A percentile compares a stretch with the other conserved stretches of the same genome.
phyloP scores from a whole-genome alignment of 768 basidiomycete species.

The Lentinula boryana region DNA sequence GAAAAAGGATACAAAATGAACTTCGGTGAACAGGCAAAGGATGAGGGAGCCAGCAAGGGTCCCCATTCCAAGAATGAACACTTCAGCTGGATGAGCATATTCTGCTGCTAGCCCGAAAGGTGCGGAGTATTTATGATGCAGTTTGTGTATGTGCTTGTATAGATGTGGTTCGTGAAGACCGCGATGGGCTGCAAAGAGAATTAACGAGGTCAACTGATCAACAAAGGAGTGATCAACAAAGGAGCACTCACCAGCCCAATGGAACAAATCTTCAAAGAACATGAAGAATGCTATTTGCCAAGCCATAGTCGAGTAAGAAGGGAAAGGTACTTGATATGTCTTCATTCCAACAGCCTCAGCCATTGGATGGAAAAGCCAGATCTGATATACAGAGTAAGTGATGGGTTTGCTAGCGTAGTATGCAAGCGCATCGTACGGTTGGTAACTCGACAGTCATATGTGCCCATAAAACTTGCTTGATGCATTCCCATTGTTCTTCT shows the following conservation, averaged over 20 bases:
- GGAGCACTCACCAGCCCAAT: slow-evolving; percentile 60
- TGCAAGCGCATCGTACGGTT: slow-evolving; percentile 41
- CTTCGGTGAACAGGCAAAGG: slow-evolving; percentile 68
- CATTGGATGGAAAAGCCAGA: slow-evolving; percentile 88
- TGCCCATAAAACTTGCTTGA: slow-evolving; percentile 86
- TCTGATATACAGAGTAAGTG: slow-evolving; percentile 36
- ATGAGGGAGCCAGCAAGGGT: slow-evolving; percentile 86
- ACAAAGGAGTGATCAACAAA: not conserved
- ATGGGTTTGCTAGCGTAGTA: not conserved
- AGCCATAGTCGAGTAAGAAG: slow-evolving; percentile 58
- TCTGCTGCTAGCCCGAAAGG: slow-evolving; percentile 97
- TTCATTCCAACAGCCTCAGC: slow-evolving; percentile 85
- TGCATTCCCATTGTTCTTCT: slow-evolving; percentile 91
- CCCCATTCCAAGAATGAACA: slow-evolving; percentile 89
- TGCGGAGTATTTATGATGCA: slow-evolving; percentile 96
- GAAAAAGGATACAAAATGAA: slow-evolving; percentile 93
- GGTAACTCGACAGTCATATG: slow-evolving; percentile 96
- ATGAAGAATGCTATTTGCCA: slow-evolving; percentile 87
- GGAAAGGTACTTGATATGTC: slow-evolving; percentile 93
- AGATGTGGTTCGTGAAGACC: slow-evolving; percentile 78
- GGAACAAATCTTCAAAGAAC: slow-evolving; percentile 93
- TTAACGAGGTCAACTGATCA: not conserved
- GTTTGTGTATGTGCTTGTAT: slow-evolving; percentile 93
- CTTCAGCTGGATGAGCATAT: slow-evolving; percentile 96
- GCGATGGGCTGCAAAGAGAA: slow-evolving; percentile 63